Evolutionary conservation across 2,329 filamentous ascomycete species (phyloP).

Genomic region (Leptographium wingfieldii): DNA sequence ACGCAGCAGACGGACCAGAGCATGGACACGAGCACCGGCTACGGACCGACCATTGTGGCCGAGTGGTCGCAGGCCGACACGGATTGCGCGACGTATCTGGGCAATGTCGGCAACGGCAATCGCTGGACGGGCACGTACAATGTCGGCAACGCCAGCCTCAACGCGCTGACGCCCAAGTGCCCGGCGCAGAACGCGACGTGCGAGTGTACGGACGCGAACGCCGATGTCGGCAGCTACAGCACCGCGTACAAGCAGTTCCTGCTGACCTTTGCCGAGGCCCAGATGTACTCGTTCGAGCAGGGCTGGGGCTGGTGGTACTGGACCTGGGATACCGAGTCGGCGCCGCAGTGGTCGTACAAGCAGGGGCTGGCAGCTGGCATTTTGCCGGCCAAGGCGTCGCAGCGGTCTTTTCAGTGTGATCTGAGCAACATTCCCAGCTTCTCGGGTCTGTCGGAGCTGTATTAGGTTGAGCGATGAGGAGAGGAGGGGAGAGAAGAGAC

Average conservation of each 20-base stretch:
- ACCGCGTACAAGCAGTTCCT: conserved; percentile 73
- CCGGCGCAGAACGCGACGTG: conserved; percentile 55
- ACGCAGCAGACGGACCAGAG: conserved; percentile 61
- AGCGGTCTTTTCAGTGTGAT: conserved; percentile 57
- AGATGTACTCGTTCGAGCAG: conserved; percentile 89
- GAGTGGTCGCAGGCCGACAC: conserved; percentile 98
- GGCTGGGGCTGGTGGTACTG: conserved; percentile 99
- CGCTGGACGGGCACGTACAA: conserved; percentile 85
- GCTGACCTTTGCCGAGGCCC: conserved; percentile 81
- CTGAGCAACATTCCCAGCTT: conserved; percentile 39
- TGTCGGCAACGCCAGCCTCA: conserved; percentile 47
- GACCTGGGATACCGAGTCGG: conserved; percentile 77
- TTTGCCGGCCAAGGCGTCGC: conserved; percentile 62
- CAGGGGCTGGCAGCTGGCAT: conserved; percentile 65
- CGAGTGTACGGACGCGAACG: conserved; percentile 64
- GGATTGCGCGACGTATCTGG: conserved; percentile 77
- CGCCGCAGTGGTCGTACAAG: conserved; percentile 79
- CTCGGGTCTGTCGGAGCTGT: conserved; percentile 37
- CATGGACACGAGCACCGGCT: conserved; percentile 64
- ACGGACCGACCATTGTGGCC: conserved; percentile 86
- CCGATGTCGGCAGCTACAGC: conserved; percentile 54
- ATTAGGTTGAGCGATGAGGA: conserved; percentile 16
- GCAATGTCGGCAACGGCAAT: conserved; percentile 77
- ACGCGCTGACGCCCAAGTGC: conserved; percentile 60
- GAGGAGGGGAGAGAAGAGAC: neutral